A percentile compares a stretch with the other conserved stretches of the same genome.
phyloP scores from a whole-genome alignment of 164 flowering plant species.

The Amborella trichopoda region DNA sequence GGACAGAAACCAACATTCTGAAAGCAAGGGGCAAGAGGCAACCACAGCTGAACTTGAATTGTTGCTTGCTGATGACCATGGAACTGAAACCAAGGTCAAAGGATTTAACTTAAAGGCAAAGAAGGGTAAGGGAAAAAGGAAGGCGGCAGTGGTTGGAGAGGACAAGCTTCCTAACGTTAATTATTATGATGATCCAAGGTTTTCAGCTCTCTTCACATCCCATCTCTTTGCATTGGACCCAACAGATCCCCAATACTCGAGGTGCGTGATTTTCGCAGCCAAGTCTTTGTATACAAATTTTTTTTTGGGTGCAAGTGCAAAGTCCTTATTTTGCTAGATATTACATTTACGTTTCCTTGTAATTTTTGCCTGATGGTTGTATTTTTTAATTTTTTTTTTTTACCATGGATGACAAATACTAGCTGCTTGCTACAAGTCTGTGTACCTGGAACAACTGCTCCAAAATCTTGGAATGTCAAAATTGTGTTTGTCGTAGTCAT shows the following conservation, averaged over 20 bases:
- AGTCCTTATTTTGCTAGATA: not conserved
- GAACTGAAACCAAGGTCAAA: constrained; percentile 30
- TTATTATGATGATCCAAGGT: constrained; percentile 62
- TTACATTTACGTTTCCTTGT: not conserved
- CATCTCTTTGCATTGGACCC: constrained; percentile 79
- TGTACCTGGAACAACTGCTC: too few species aligned
- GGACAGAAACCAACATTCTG: not conserved
- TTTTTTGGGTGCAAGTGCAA: not conserved
- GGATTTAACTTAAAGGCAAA: constrained; percentile 72
- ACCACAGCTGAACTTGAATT: constrained; percentile 82
- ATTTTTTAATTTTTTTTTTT: not conserved
- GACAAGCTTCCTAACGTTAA: constrained; percentile 49
- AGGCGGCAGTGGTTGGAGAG: constrained; percentile 33
- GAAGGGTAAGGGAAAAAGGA: constrained; percentile 47
- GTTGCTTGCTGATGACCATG: constrained; percentile 70
- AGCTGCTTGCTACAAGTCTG: too few species aligned
- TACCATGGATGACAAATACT: not conserved
- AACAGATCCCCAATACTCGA: constrained; percentile 78
- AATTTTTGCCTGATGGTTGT: not conserved
- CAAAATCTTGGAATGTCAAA: too few species aligned
- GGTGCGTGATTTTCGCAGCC: constrained; percentile 24
- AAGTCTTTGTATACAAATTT: not conserved
- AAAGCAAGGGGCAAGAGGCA: constrained; percentile 42
- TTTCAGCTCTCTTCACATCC: constrained; percentile 40
- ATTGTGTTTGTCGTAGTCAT: too few species aligned